A percentile compares a stretch with the other conserved stretches of the same genome.
Conservation (phyloP, 768 basidiomycete genomes). For the Lactarius psammicola region DNA sequence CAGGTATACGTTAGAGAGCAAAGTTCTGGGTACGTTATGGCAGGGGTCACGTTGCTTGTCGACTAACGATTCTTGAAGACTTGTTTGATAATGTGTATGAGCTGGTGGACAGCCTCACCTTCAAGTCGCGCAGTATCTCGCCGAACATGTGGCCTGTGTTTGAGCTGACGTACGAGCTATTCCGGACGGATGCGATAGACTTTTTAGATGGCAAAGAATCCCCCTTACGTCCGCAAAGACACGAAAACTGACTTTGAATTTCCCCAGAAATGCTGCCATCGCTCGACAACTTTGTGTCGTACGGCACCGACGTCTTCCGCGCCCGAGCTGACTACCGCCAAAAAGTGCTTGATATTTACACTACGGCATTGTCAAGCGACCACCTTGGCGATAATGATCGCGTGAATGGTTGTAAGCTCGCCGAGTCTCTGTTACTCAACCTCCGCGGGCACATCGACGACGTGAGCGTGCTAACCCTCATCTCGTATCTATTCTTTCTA, state of each 20-base stretch:
- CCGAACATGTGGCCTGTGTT: slow-evolving; percentile 87
- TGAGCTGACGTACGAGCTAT: slow-evolving; percentile 75
- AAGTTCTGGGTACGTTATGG: slow-evolving; percentile 60
- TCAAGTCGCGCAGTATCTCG: slow-evolving; percentile 72
- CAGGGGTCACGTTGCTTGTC: slow-evolving; percentile 4
- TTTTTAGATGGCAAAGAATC: slow-evolving; percentile 66
- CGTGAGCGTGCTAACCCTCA: slow-evolving; percentile 42
- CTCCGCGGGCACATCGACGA: slow-evolving; percentile 76
- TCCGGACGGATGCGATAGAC: slow-evolving; percentile 81
- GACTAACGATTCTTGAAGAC: slow-evolving; percentile 45
- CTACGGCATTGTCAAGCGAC: slow-evolving; percentile 62
- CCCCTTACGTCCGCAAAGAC: neutral
- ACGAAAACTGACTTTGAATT: slow-evolving; percentile 7
- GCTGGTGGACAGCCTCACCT: slow-evolving; percentile 79
- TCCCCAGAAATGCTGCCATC: slow-evolving; percentile 79
- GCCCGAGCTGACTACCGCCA: slow-evolving; percentile 69
- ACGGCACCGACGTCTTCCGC: slow-evolving; percentile 74
- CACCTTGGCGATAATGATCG: slow-evolving; percentile 82
- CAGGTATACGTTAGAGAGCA: slow-evolving; percentile 70
- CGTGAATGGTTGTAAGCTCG: slow-evolving; percentile 81
- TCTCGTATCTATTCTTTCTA: slow-evolving; percentile 3
- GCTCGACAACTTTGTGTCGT: slow-evolving; percentile 86
- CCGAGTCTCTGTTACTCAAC: slow-evolving; percentile 78
- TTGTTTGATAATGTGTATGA: slow-evolving; percentile 87
- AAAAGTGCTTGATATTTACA: slow-evolving; percentile 83